Evolutionary conservation across 1,284 basidiomycete genomes (phyloP).

Genomic region (Mycosarcoma maydis): DNA sequence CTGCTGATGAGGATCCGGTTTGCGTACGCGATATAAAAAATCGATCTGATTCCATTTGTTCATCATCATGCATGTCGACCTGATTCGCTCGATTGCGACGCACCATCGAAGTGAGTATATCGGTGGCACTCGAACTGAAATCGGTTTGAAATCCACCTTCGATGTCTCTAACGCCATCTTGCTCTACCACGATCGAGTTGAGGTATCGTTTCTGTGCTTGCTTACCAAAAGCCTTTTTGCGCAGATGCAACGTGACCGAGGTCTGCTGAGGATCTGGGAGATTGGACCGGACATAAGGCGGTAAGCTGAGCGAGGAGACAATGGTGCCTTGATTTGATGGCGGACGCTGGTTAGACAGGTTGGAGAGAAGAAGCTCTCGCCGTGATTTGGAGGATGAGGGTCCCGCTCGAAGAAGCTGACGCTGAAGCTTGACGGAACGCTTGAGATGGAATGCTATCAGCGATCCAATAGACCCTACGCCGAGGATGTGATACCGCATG

Average conservation of each 20-base stretch:
- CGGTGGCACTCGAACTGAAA: constrained; percentile 29
- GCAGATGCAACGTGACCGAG: constrained; percentile 54
- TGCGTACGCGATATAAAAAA: constrained; percentile 36
- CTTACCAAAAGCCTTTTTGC: constrained; percentile 29
- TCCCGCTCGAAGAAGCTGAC: constrained; percentile 29
- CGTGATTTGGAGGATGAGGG: constrained; percentile 26
- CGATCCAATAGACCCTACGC: constrained; percentile 63
- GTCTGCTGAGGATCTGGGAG: constrained; percentile 40
- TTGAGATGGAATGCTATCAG: constrained; percentile 62
- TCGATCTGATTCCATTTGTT: constrained; percentile 3
- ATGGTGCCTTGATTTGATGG: constrained; percentile 20
- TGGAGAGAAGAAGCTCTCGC: constrained; percentile 33
- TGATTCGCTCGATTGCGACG: constrained; percentile 5
- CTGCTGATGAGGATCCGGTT: constrained; percentile 3
- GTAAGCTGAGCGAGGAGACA: constrained; percentile 42
- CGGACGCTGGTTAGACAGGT: constrained; percentile 40
- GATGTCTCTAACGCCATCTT: constrained; percentile 43
- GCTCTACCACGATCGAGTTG: constrained; percentile 49
- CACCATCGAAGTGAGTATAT: constrained; percentile 36
- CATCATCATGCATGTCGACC: constrained; percentile 4
- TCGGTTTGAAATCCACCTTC: constrained; percentile 52
- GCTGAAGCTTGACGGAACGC: constrained; percentile 45
- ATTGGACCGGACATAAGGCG: constrained; percentile 38
- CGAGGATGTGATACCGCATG: constrained; percentile 65
- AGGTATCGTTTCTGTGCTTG: constrained; percentile 15